Conservation (phyloP, 2,329 filamentous ascomycete species). For the Scorias spongiosa region DNA sequence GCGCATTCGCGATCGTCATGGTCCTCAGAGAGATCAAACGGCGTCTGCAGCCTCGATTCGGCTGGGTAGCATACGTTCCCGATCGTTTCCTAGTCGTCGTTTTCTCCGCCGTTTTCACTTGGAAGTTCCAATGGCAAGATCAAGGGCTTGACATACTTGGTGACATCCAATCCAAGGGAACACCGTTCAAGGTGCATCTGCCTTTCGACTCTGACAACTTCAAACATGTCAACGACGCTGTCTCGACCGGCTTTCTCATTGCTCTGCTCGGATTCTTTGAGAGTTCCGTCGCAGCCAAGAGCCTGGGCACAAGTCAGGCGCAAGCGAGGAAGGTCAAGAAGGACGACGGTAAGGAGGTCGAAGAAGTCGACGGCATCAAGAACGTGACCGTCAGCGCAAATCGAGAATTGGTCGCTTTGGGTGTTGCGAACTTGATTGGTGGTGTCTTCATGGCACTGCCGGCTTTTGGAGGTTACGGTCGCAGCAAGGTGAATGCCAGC, state of each 20-base stretch:
- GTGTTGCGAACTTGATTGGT: conserved; percentile 78
- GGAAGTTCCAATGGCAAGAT: conserved; percentile 60
- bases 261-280: conserved; percentile 97
- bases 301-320: conserved; percentile 46
- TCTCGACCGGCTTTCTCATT: conserved; percentile 86
- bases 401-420: conserved; percentile 80
- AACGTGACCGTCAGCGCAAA: conserved; percentile 79
- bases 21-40: conserved; percentile 67
- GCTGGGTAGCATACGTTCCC: conserved; percentile 71
- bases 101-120: conserved; percentile 65
- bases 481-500: conserved; percentile 86
- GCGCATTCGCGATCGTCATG: conserved; percentile 81
- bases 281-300: conserved; percentile 90
- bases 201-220: conserved; percentile 66
- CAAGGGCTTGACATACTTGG: conserved; percentile 74
- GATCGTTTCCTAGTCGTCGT: conserved; percentile 86
- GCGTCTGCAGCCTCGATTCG: conserved; percentile 61
- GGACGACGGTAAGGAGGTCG: conserved; percentile 15
- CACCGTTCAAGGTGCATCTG: conserved; percentile 66
- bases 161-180: conserved; percentile 59
- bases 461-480: conserved; percentile 87
- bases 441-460: conserved; percentile 86
- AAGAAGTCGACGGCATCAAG: conserved; percentile 42
- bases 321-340: conserved; percentile 27
- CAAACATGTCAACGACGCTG: conserved; percentile 66